Evolutionary conservation across 306 rosid genomes (phyloP), one percentile per base, ranked within the genome.

Genomic region (Potentilla sterilis): DNA sequence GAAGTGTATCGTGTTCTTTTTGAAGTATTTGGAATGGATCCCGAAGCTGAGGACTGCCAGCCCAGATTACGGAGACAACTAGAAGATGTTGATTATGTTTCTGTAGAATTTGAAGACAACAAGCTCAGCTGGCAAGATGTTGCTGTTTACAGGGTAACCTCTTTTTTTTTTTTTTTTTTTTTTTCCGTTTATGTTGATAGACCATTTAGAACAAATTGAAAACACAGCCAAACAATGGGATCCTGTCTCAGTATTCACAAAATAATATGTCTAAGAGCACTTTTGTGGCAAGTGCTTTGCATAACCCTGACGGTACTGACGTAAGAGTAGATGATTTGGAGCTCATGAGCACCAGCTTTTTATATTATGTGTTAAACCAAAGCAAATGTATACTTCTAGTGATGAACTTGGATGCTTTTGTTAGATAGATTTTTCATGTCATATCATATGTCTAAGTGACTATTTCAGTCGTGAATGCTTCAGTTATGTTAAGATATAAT

Each of bases 21-120:
- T 78, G 97, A 95, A 83, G 99, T 89, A 66, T 95, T 95, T 82
- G 99, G 97, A 80, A 92, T 92, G 99, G 93, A 95, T 76, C 97
- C 93, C 6, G 97, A 95, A 68, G 90, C 84, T 69, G 97, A 90
- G 75, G 92, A 89, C 72, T 87, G 97, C 82, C 96, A 89, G 75
- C 99, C 99, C 49, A 89, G 57, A 80, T 42, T 88, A 82, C 91
- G 99, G 42, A 85, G 96, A 75, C 99, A 95, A 76, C 97, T 92
- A 63, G 97, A 92, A 88, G 99, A 95, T 75, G 92, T 95, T 59
- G 99, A 95, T 85, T 84, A 84, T 81, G 97, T 95, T 80, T 95
- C 97, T 24, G 84, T 89, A 55, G 99, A 92, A 82, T 87, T 95
- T 78, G 97, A 92, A 78, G 86, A 83, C 87, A 85, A 79, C 15